Base-by-base conservation (phyloP, 192 early-diverging fungal species). In the Backusella mclennaniae region DNA sequence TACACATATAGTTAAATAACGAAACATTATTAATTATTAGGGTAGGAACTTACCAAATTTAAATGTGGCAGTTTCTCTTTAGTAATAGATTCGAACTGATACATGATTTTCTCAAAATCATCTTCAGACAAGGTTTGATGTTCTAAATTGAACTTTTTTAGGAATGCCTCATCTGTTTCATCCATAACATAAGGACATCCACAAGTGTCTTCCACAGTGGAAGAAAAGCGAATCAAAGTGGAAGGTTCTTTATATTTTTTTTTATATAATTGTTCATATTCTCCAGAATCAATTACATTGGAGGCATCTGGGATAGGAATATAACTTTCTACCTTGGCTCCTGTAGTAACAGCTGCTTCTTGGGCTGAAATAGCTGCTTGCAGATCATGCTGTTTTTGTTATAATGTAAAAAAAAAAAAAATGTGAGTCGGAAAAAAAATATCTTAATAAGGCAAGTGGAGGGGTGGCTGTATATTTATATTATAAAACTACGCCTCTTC, bases 301-400 rank as follows among this genome's bases (percentile, higher is more conserved):
- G 92, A 92, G 15, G 95, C 95, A 83, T 96, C 95, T 4, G 95
- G 95, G n/a, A 93, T 95, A 17, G 95, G 95, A 78, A 96, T 96
- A 71, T 89, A 90, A 44, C 87, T 81, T 41, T 74, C 67, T 69
- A 85, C 79, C 35, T 89, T 87, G 23, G 75, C 76, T 17, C 80
- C 80, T 31, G 80, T 81, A 1, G 81, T 83, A 42, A 84, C 87
- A 23, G 89, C 87, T 17, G 89, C 88, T 66, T 89, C 86, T 23
- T 89, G 85, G n/a, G 94, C 89, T 36, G 90, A 89, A 41, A 96
- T 90, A 74, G 91, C 94, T 12, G 91, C 93, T 87, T 94, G 95
- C 56, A 96, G 84, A 82, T 96, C 94, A 83, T 95, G 92, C 84
- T 96, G 92, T 69, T 69, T 35, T 69, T 23, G 35, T 68, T 11